Base-by-base conservation (phyloP, 306 rosid genomes). In the Macrotyloma uniflorum region DNA sequence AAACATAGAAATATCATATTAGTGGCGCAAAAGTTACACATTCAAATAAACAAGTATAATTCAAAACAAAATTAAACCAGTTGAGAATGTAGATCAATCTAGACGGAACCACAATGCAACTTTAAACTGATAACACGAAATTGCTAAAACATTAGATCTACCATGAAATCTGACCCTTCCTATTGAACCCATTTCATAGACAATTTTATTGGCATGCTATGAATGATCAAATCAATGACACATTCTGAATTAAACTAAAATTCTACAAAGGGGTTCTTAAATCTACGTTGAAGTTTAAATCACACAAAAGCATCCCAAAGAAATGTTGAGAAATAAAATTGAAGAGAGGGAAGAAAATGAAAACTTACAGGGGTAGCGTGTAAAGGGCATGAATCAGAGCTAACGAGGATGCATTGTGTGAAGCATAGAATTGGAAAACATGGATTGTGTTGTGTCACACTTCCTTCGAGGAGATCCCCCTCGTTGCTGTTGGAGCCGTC, bases 101-200 rank as follows among this genome's bases (percentile, higher is more conserved):
- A 67, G 65, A 81, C 46, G 57, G 35, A 64, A 75, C 66, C 54
- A 47, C 26, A 67, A 67, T n/a, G 49, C 47, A 68, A 46, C 58
- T 35, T 51, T 5, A 57, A 67, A 59, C 33, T 20, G 51, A 33
- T 67, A 33, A 58, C 43, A 35, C 43, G 54, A 32, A 47, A 71
- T 67, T 74, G 57, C 13, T 20, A 55, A 67, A 32, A 66, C 67
- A 77, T 54, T 57, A 74, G 84, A 81, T 81, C 84, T 74, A 67
- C 19, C 42, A 74, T 22, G 43, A 61, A 66, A 74, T 74, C 70
- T 32, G 62, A 67, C 70, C 67, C 51, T 66, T 73, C 55, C 8
- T 32, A 22, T 80, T 45, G 54, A 74, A 74, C 59, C 65, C 19
- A 55, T 42, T 66, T 57, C 76, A 11, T 33, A n/a, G 23, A 20